phyloP scores from a whole-genome alignment of 2,329 filamentous ascomycete genomes.

The Sporothrix euskadiensis region DNA sequence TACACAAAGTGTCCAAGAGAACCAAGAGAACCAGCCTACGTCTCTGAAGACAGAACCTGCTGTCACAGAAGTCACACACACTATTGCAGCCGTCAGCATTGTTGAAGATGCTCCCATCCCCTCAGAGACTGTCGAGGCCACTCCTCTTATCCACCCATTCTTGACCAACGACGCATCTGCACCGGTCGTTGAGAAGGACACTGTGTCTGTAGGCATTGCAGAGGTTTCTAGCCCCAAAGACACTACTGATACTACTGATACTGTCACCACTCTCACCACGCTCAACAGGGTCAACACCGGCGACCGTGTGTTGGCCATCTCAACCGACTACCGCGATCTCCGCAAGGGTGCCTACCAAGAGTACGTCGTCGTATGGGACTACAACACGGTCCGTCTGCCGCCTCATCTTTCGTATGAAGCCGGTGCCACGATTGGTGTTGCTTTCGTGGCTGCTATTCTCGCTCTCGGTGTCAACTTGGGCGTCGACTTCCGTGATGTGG shows the following conservation, averaged over 20 bases:
- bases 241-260: slow-evolving; percentile 23
- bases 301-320: slow-evolving; percentile 65
- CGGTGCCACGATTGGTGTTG: slow-evolving; percentile 66
- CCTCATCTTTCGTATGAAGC: slow-evolving; percentile 52
- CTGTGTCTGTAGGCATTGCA: not conserved
- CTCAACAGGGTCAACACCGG: slow-evolving; percentile 52
- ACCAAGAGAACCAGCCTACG: not conserved
- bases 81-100: not conserved
- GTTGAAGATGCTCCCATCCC: not conserved
- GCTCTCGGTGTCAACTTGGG: slow-evolving; percentile 70
- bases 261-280: slow-evolving; percentile 44
- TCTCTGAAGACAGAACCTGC: not conserved
- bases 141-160: not conserved
- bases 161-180: not conserved
- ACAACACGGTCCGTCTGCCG: slow-evolving; percentile 65
- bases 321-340: slow-evolving; percentile 71
- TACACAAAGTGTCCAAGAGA: not conserved
- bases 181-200: not conserved
- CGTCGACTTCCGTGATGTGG: slow-evolving; percentile 58
- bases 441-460: slow-evolving; percentile 68
- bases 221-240: not conserved
- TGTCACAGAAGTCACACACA: not conserved
- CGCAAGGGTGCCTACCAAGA: slow-evolving; percentile 72
- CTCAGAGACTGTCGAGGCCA: not conserved
- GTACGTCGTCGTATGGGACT: slow-evolving; percentile 64